phyloP scores from a whole-genome alignment of 164 flowering plant genomes.

The Echeveria elegans region DNA sequence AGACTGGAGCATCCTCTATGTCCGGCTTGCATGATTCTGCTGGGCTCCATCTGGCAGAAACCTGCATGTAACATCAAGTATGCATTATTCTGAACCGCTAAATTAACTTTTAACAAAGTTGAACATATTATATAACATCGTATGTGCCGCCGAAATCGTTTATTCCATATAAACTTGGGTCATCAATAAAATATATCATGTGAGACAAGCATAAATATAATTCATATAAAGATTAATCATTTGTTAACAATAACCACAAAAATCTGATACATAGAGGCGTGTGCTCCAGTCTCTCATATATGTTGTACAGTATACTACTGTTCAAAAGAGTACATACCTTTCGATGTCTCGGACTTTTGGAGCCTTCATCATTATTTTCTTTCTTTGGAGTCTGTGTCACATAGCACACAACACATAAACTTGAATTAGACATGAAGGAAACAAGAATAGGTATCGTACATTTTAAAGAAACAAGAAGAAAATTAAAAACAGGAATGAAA shows the following conservation, averaged over 20 bases:
- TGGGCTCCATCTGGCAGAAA: slow-evolving; percentile 65
- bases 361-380: slow-evolving; percentile 18
- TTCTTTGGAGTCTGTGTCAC: slow-evolving; percentile 17
- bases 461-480: not conserved
- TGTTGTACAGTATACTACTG: too few species aligned
- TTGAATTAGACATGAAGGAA: not conserved
- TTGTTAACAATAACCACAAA: not conserved
- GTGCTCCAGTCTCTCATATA: not conserved
- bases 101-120: not conserved
- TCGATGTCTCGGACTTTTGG: slow-evolving; percentile 28
- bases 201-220: not conserved
- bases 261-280: not conserved
- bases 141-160: not conserved
- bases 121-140: not conserved
- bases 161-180: too few species aligned
- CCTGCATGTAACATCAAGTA: slow-evolving; percentile 29
- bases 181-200: not conserved
- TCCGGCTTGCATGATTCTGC: slow-evolving; percentile 56
- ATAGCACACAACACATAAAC: not conserved
- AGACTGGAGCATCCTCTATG: slow-evolving; percentile 75
- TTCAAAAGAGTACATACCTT: slow-evolving; percentile 24
- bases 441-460: not conserved
- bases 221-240: not conserved
- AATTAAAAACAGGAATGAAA: not conserved
- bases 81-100: not conserved